Conservation (phyloP, 495 filamentous ascomycete species). For the Hypoxylon lienhwacheense region DNA sequence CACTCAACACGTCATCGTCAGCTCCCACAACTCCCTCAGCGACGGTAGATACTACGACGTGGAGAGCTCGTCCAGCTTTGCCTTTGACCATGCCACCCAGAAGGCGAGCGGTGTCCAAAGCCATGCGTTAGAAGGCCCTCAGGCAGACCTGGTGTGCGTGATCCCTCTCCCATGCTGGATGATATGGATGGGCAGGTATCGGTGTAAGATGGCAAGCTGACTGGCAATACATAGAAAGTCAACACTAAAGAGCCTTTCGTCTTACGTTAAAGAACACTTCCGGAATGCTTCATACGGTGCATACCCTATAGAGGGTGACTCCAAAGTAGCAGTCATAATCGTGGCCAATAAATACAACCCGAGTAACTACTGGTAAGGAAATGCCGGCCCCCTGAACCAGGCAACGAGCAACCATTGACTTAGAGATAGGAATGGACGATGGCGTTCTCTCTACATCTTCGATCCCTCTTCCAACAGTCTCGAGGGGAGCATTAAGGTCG, state of each 20-base stretch:
- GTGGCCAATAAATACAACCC: constrained; percentile 97
- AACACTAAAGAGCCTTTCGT: constrained; percentile 71
- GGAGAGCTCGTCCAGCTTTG: constrained; percentile 81
- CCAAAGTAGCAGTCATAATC: constrained; percentile 74
- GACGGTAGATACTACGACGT: constrained; percentile 84
- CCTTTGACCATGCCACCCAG: constrained; percentile 84
- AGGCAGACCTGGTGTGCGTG: constrained; percentile 76
- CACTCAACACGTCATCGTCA: constrained; percentile 84
- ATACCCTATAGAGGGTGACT: constrained; percentile 75
- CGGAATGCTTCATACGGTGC: constrained; percentile 77
- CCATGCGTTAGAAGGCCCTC: constrained; percentile 74
- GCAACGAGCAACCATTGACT: background rate
- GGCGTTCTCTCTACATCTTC: constrained; percentile 85
- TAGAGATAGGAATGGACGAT: constrained; percentile 80
- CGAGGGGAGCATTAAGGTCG: constrained; percentile 71
- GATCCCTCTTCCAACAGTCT: constrained; percentile 63
- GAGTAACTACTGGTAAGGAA: constrained; percentile 87
- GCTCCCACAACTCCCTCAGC: constrained; percentile 77
- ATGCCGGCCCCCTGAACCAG: background rate
- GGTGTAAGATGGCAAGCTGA: constrained; percentile 6
- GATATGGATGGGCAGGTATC: background rate
- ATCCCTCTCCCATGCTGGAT: background rate
- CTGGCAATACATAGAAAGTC: constrained; percentile 61
- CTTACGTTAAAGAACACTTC: constrained; percentile 89
- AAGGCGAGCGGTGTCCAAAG: constrained; percentile 83